Evolutionary conservation across 2,329 filamentous ascomycete genomes (phyloP).

Genomic region (Onygenales sp.): DNA sequence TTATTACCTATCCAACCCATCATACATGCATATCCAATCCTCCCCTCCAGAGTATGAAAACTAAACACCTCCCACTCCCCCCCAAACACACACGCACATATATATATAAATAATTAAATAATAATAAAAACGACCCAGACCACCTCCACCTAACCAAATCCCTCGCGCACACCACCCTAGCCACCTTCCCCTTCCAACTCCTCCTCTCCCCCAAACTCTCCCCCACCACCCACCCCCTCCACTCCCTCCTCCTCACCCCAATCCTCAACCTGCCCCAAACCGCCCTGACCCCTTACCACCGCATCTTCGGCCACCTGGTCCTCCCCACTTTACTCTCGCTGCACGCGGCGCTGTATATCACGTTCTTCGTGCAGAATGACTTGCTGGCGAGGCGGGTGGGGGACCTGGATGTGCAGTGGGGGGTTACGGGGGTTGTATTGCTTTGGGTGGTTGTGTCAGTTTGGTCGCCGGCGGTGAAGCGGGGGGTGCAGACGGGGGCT

Average conservation of each 20-base stretch:
- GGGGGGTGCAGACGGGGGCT: slow-evolving; percentile 5
- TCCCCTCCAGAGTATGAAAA: neutral
- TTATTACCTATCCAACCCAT: neutral
- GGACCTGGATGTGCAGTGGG: slow-evolving; percentile 50
- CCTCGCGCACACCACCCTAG: slow-evolving; percentile 49
- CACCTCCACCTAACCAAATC: slow-evolving; percentile 56
- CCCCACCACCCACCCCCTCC: slow-evolving; percentile 42
- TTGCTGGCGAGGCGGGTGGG: slow-evolving; percentile 45
- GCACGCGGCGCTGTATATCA: slow-evolving; percentile 48
- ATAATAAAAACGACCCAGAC: slow-evolving; percentile 32
- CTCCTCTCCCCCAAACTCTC: slow-evolving; percentile 37
- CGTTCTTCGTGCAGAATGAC: slow-evolving; percentile 45
- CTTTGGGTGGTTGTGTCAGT: slow-evolving; percentile 41
- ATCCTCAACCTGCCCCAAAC: slow-evolving; percentile 45
- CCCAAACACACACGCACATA: no score
- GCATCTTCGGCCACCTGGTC: slow-evolving; percentile 47
- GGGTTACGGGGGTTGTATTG: slow-evolving; percentile 38
- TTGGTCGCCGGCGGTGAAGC: slow-evolving; percentile 25
- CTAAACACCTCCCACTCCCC: no score
- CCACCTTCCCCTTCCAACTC: slow-evolving; percentile 52
- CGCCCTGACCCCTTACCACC: slow-evolving; percentile 47
- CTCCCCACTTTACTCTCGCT: slow-evolving; percentile 41
- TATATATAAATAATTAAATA: neutral
- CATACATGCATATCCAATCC: no score
- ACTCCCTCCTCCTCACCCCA: slow-evolving; percentile 48